These are phyloP conservation scores for Gossypium ekmanianum DNA, from an alignment of 345 rosid species.

Conservation along the genomic window DNA sequence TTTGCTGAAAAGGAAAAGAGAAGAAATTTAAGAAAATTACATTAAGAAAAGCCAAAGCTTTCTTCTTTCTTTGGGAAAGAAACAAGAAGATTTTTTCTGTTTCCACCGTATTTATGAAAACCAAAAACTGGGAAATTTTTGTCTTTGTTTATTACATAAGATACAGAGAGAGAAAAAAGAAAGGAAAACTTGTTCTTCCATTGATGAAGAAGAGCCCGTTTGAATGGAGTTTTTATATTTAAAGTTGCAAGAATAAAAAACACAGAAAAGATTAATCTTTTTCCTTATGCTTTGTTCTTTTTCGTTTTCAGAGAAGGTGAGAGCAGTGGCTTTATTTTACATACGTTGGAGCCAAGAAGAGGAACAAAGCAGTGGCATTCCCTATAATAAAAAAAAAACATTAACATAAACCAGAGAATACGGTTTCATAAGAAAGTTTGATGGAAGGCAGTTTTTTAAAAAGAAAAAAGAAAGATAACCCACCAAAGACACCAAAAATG, in stretches of 20 bases:
- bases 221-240: background rate
- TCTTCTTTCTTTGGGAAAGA: background rate
- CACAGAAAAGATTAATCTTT: background rate
- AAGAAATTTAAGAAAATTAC: background rate
- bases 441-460: background rate
- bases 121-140: background rate
- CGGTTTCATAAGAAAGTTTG: background rate
- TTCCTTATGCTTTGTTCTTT: background rate
- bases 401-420: background rate
- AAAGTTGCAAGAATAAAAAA: conserved; percentile 3
- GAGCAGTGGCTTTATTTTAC: conserved; percentile 11
- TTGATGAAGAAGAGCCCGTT: background rate
- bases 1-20: background rate
- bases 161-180: background rate
- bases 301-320: background rate
- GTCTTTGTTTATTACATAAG: background rate
- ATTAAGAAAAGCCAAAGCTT: background rate
- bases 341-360: conserved; percentile 87
- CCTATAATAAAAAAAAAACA: conserved; percentile 43
- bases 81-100: conserved; percentile 9
- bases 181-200: background rate
- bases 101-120: conserved; percentile 4
- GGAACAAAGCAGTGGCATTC: conserved; percentile 92
- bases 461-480: conserved; percentile 11
- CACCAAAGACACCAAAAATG: conserved; percentile 88